A percentile compares a stretch with the other conserved stretches of the same genome.
Evolutionary conservation across 2,329 filamentous ascomycete species (phyloP).

Genomic region (Pseudogymnoascus destructans): DNA sequence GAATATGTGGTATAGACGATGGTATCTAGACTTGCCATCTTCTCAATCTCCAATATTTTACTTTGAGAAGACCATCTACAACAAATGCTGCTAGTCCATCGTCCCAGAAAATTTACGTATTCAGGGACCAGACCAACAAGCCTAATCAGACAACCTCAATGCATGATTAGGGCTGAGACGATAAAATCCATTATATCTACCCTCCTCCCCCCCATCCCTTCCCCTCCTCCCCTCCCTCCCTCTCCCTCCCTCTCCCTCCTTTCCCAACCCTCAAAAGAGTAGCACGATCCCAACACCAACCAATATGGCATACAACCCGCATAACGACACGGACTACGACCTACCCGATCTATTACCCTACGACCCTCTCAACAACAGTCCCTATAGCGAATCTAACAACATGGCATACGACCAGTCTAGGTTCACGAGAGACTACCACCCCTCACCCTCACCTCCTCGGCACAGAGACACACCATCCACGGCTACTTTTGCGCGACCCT

Average conservation of each 20-base stretch:
- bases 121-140: not conserved
- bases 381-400: no score
- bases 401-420: no score
- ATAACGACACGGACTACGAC: not conserved
- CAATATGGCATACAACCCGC: not conserved
- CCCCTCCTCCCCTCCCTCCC: not conserved
- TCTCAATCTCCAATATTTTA: no score
- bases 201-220: not conserved
- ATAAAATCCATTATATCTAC: not conserved
- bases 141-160: not conserved
- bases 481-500: not conserved
- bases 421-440: no score
- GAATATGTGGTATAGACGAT: not conserved
- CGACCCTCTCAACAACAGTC: no score
- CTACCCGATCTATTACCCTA: not conserved
- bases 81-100: not conserved
- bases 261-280: no score
- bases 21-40: not conserved
- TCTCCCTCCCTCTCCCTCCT: not conserved
- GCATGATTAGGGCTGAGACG: not conserved
- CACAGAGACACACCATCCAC: not conserved
- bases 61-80: not conserved
- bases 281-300: not conserved
- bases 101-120: not conserved
- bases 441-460: no score